Conservation (phyloP, 2,329 filamentous ascomycete species). For the Leptographium lundbergii region DNA sequence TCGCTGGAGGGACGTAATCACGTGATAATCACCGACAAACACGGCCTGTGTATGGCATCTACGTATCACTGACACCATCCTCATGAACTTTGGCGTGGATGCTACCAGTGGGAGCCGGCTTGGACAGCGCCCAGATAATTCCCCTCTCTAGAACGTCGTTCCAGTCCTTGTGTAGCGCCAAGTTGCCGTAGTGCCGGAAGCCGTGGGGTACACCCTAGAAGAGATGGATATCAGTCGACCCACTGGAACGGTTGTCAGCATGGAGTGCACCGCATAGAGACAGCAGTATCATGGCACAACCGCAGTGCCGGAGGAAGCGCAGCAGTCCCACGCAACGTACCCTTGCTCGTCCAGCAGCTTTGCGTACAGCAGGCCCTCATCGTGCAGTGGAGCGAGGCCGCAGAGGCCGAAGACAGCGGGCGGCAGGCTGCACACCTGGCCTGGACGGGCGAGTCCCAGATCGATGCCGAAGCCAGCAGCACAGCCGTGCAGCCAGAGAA, state of each 20-base stretch:
- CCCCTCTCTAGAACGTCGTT: constrained; percentile 38
- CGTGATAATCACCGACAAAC: background rate
- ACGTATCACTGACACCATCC: background rate
- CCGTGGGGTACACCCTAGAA: constrained; percentile 12
- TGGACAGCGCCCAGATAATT: constrained; percentile 26
- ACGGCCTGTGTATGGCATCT: too few species aligned
- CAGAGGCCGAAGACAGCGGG: constrained; percentile 7
- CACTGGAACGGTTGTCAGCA: constrained; percentile 12
- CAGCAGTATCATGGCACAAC: too few species aligned
- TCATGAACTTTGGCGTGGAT: constrained; percentile 18
- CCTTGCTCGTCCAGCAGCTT: constrained; percentile 4
- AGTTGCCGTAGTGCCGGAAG: constrained; percentile 14
- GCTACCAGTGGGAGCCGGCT: constrained; percentile 41
- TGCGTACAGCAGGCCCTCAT: constrained; percentile 10
- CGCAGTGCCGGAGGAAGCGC: too few species aligned
- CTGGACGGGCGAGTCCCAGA: constrained; percentile 19
- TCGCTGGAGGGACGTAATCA: background rate
- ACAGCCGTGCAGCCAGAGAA: constrained; percentile 38
- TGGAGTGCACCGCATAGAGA: too few species aligned
- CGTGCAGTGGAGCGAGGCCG: constrained; percentile 9
- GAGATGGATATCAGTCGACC: constrained; percentile 18
- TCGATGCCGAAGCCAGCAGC: constrained; percentile 17
- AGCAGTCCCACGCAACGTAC: constrained; percentile 7
- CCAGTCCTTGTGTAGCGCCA: constrained; percentile 23
- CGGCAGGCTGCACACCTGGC: constrained; percentile 22